phyloP scores from a whole-genome alignment of 306 rosid genomes.

The Cajanus cajan region DNA sequence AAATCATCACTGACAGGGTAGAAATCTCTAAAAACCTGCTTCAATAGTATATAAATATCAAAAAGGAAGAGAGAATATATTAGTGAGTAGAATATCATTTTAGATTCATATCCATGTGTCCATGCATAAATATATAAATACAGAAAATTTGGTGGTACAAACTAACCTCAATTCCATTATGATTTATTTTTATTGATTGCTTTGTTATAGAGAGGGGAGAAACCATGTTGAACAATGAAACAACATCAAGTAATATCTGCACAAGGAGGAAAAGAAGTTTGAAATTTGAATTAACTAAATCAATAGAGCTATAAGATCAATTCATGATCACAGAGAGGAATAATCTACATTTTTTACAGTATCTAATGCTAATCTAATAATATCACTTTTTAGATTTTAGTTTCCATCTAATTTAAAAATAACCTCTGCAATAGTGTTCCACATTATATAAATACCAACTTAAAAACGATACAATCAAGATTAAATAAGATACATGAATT shows the following conservation, averaged over 20 bases:
- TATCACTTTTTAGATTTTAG: neutral
- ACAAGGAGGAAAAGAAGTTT: neutral
- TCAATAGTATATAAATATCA: neutral
- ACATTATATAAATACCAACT: neutral
- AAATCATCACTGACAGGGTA: conserved; percentile 65
- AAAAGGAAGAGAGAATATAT: neutral
- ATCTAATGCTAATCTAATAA: neutral
- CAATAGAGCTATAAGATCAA: neutral
- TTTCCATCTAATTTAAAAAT: neutral
- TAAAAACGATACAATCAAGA: neutral
- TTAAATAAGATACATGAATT: conserved; percentile 8
- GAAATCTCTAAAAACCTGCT: conserved; percentile 72
- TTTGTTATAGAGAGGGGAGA: conserved; percentile 64
- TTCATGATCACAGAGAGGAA: neutral
- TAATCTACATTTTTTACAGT: neutral
- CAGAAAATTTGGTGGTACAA: conserved; percentile 7
- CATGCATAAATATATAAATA: neutral
- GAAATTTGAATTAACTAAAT: neutral
- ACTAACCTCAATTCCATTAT: conserved; percentile 70
- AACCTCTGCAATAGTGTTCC: neutral
- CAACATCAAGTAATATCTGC: conserved; percentile 79
- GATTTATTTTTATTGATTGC: conserved; percentile 67
- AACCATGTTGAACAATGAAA: conserved; percentile 71
- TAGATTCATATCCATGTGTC: neutral
- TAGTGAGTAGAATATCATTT: conserved; percentile 1